Conservation (phyloP, 345 rosid species). For the Raphanus sativus region DNA sequence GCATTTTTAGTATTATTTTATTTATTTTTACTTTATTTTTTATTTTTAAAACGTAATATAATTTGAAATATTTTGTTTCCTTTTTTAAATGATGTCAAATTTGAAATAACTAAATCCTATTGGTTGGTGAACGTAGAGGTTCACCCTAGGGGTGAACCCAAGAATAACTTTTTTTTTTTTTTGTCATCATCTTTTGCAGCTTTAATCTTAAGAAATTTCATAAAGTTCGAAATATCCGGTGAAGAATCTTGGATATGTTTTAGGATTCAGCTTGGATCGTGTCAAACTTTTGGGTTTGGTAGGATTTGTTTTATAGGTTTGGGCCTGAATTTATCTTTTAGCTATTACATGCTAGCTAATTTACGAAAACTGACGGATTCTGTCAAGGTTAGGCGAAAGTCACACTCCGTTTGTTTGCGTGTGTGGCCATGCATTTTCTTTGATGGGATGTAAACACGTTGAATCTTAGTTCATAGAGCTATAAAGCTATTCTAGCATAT, state of each 20-base stretch:
- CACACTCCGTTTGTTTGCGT: neutral
- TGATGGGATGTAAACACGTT: neutral
- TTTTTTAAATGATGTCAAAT: too few species aligned
- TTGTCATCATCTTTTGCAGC: neutral
- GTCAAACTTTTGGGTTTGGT: neutral
- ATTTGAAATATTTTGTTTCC: too few species aligned
- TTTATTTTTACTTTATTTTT: too few species aligned
- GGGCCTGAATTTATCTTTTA: neutral
- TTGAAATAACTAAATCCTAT: too few species aligned
- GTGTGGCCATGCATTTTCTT: neutral
- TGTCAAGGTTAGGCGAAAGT: neutral
- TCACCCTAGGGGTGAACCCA: too few species aligned
- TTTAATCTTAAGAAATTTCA: too few species aligned
- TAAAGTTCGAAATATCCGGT: neutral
- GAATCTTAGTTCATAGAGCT: neutral
- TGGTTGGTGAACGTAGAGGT: too few species aligned
- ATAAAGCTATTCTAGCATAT: too few species aligned
- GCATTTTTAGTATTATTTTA: too few species aligned
- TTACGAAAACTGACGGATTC: neutral
- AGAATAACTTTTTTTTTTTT: too few species aligned
- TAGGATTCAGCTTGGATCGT: neutral
- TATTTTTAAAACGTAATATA: too few species aligned
- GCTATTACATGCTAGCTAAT: neutral
- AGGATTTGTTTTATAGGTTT: neutral
- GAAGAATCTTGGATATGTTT: neutral